These are phyloP conservation scores for Neofusicoccum umdonicola DNA, from an alignment of 2,329 filamentous ascomycete species.

Conservation along the genomic window DNA sequence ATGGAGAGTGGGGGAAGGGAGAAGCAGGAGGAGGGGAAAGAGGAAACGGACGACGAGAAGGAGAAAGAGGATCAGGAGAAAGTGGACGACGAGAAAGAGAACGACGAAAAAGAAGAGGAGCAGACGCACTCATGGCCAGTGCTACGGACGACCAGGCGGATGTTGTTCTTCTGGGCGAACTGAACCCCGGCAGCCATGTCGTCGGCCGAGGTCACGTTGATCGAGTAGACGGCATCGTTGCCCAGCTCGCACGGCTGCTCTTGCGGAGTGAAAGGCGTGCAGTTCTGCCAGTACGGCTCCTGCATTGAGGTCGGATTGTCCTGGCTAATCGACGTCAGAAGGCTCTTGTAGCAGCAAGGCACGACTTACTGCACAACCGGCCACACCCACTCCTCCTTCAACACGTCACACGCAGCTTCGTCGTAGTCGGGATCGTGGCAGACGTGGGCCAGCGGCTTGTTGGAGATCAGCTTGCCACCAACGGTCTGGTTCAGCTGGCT, in stretches of 20 bases:
- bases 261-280: background rate
- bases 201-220: background rate
- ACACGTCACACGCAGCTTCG: slow-evolving; percentile 22
- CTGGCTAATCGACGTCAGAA: background rate
- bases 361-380: background rate
- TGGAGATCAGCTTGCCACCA: slow-evolving; percentile 42
- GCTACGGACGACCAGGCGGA: slow-evolving; percentile 37
- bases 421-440: slow-evolving; percentile 42
- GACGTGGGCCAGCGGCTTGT: slow-evolving; percentile 46
- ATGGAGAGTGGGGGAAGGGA: slow-evolving; percentile 15
- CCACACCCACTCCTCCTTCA: slow-evolving; percentile 29
- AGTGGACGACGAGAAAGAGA: too few species aligned
- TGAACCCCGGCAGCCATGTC: slow-evolving; percentile 24
- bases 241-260: background rate
- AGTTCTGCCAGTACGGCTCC: slow-evolving; percentile 5
- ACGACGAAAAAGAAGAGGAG: slow-evolving; percentile 17
- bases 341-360: too few species aligned
- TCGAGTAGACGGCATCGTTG: background rate
- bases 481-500: slow-evolving; percentile 46
- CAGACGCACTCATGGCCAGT: slow-evolving; percentile 35
- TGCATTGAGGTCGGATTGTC: background rate
- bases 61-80: too few species aligned
- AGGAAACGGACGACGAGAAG: too few species aligned
- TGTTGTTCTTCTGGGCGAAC: slow-evolving; percentile 31
- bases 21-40: too few species aligned